Conservation (phyloP, 805 yeast species). For the Kodamaea sagamina region DNA sequence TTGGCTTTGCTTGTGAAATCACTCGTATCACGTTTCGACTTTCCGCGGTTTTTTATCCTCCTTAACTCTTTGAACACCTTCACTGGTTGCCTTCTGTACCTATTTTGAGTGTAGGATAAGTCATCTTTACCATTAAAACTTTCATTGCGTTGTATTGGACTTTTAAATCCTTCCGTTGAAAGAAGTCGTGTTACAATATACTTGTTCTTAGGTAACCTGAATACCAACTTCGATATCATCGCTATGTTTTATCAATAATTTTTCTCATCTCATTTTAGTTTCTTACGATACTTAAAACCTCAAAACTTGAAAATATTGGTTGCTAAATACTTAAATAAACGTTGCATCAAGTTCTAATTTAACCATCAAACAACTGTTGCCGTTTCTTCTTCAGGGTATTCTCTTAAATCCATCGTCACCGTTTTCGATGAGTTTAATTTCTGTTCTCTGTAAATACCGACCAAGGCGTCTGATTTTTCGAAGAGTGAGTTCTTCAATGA, state of each 20-base stretch:
- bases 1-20: constrained; percentile 31
- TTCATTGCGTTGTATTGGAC: no score
- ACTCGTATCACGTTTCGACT: constrained; percentile 33
- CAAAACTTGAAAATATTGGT: no score
- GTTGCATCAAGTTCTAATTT: not conserved
- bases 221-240: no score
- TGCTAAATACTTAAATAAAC: no score
- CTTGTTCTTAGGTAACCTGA: no score
- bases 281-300: no score
- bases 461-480: constrained; percentile 85
- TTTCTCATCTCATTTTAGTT: no score
- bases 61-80: constrained; percentile 13
- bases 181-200: no score
- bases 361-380: not conserved
- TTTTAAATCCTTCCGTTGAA: no score
- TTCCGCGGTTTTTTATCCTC: constrained; percentile 15
- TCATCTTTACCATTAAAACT: constrained; percentile 8
- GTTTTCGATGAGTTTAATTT: constrained; percentile 69
- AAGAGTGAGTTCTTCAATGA: constrained; percentile 84
- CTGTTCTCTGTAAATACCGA: constrained; percentile 89
- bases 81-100: no score
- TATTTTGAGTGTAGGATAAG: no score
- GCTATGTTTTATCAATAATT: no score
- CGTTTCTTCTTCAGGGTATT: constrained; percentile 47
- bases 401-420: constrained; percentile 69